phyloP scores from a whole-genome alignment of 139 green algal species.

The Zygnema circumcarinatum region DNA sequence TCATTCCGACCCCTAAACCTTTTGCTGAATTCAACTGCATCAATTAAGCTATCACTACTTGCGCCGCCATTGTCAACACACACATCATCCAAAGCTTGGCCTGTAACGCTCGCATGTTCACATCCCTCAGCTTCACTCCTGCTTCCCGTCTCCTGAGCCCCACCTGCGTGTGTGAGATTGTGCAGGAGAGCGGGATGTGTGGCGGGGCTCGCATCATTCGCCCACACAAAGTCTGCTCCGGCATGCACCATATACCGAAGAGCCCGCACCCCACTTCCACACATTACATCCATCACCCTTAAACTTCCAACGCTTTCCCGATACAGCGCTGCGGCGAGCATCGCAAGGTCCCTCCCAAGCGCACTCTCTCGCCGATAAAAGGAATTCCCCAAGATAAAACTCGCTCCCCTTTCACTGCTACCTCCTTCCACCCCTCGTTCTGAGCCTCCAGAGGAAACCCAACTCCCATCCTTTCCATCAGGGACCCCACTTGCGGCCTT shows the following conservation, averaged over 20 bases:
- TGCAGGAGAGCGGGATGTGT: slow-evolving; percentile 59
- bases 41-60: neutral
- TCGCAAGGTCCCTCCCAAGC: slow-evolving; percentile 67
- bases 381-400: slow-evolving; percentile 22
- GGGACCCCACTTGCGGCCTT: neutral
- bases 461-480: too few species aligned
- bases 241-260: slow-evolving; percentile 72
- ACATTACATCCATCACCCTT: slow-evolving; percentile 72
- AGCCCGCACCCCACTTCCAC: slow-evolving; percentile 68
- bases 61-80: neutral
- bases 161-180: slow-evolving; percentile 66
- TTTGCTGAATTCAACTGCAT: neutral
- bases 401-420: slow-evolving; percentile 28
- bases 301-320: slow-evolving; percentile 45
- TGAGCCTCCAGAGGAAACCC: too few species aligned
- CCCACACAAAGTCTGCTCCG: slow-evolving; percentile 72
- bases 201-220: slow-evolving; percentile 68
- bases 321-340: slow-evolving; percentile 65
- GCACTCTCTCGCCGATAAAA: slow-evolving; percentile 75
- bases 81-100: neutral
- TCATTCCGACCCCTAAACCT: neutral
- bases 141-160: too few species aligned
- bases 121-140: too few species aligned
- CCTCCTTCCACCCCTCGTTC: slow-evolving; percentile 2
- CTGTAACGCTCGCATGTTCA: neutral